Base-by-base conservation (phyloP, 176 grass and related monocot species). In the Eragrostis nindensis region DNA sequence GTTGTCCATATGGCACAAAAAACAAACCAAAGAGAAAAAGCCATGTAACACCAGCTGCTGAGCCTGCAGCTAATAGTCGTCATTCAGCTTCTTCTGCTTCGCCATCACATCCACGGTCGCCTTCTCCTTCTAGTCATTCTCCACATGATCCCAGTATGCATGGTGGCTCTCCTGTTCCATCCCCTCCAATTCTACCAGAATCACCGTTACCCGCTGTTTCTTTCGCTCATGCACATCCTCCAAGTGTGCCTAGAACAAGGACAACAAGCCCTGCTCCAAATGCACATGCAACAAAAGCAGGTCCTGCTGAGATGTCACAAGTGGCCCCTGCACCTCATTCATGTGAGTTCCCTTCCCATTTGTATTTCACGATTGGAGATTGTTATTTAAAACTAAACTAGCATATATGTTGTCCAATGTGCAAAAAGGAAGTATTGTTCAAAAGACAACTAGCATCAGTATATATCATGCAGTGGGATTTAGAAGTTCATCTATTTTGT, bases 181-280 rank as follows among this genome's bases (percentile, higher is more conserved):
- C 78, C 72, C 87, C 87, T 44, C 78, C 73, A 44, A 42, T 66
- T 79, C n/a, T 49, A 64, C 46, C 85, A 13, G 12, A 80, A 6
- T 44, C 89, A 3, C 80, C 89, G 38, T 71, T 84, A 76, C 76
- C 89, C 29, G 5, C 65, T 17, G 75, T 91, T 80, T 84, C 70
- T 9, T 87, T 87, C 76, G 75, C 75, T 80, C 76, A 84, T 66
- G 70, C 81, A 76, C 89, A 84, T 59, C 89, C 85, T 81, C 89
- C 89, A 73, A 84, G 56, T 73, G 76, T 66, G 70, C 71, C 8
- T 62, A 18, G 47, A 73, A 71, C 57, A 66, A 14, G 52, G 73
- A n/a, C 21, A 46, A 53, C 26, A 64, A 53, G 66, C 60, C 70
- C 85, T 72, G 77, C 89, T 81, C 89, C 89, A 73, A 84, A 55